These are phyloP conservation scores for Leccinum obscurum DNA, from an alignment of 768 basidiomycete species.

Conservation along the genomic window DNA sequence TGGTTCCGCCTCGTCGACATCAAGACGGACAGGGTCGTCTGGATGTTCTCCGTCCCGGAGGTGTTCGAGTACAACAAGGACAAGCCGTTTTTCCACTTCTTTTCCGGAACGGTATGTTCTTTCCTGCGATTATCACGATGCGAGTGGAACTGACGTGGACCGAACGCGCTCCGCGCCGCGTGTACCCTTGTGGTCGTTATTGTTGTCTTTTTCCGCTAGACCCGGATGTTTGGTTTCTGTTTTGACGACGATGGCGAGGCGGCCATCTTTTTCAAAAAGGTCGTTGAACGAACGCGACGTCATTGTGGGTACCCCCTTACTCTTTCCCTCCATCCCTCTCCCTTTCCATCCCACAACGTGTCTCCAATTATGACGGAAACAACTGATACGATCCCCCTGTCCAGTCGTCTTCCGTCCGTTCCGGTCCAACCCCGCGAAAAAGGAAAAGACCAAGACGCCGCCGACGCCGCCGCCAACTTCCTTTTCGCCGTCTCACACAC, in stretches of 20 bases:
- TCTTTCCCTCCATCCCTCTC: neutral
- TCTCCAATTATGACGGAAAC: neutral
- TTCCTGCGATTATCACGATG: neutral
- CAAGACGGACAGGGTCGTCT: conserved; percentile 57
- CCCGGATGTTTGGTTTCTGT: conserved; percentile 54
- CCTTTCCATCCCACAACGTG: neutral
- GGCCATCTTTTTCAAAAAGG: conserved; percentile 57
- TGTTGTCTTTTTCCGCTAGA: conserved; percentile 11
- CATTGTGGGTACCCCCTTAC: conserved; percentile 26
- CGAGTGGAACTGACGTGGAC: neutral
- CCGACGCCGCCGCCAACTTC: conserved; percentile 33
- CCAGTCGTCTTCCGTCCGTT: conserved; percentile 31
- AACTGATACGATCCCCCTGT: neutral
- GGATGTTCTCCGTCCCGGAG: conserved; percentile 65
- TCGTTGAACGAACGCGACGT: conserved; percentile 51
- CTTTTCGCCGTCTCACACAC: neutral
- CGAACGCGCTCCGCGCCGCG: neutral
- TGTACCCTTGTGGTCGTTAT: neutral
- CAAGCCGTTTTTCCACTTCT: conserved; percentile 90
- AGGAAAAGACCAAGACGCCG: conserved; percentile 36
- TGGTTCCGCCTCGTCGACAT: conserved; percentile 70
- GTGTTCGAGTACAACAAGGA: conserved; percentile 75
- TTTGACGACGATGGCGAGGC: conserved; percentile 65
- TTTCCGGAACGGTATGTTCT: conserved; percentile 75
- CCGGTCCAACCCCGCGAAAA: conserved; percentile 28